Percentiles rank a stretch among this genome's conserved stretches.
These are phyloP conservation scores for Rhodotorula sp. DNA, from an alignment of 1,284 basidiomycete genomes.

Conservation along the genomic window DNA sequence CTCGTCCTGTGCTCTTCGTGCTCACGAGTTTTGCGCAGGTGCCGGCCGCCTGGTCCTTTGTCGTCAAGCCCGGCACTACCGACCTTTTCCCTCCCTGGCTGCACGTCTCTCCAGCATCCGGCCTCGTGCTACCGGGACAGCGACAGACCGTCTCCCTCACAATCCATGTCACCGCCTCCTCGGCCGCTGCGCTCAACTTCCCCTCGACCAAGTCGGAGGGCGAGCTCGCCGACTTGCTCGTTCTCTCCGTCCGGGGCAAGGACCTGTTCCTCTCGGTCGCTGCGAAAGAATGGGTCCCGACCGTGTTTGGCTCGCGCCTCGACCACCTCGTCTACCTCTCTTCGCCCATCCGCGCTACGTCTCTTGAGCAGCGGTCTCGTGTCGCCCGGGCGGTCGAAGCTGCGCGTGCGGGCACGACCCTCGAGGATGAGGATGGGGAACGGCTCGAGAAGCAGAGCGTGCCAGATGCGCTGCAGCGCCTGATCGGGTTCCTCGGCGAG, in stretches of 20 bases:
- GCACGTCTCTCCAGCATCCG: slow-evolving; percentile 17
- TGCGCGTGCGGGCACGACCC: background rate
- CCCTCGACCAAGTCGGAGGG: background rate
- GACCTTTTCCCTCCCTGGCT: slow-evolving; percentile 31
- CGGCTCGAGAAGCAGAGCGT: slow-evolving; percentile 2
- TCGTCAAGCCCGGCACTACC: slow-evolving; percentile 7
- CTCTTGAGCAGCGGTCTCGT: background rate
- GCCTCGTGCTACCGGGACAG: slow-evolving; percentile 25
- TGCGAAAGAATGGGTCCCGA: slow-evolving; percentile 18
- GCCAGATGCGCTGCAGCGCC: slow-evolving; percentile 12
- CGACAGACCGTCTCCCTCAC: slow-evolving; percentile 22
- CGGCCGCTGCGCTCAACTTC: slow-evolving; percentile 22
- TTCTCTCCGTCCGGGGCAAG: slow-evolving; percentile 32
- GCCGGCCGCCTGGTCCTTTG: slow-evolving; percentile 32
- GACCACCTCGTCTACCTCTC: slow-evolving; percentile 13
- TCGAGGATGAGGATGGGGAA: background rate
- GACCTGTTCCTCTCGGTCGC: slow-evolving; percentile 38
- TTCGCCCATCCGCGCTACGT: slow-evolving; percentile 11
- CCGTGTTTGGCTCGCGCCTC: slow-evolving; percentile 30
- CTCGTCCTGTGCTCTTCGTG: background rate
- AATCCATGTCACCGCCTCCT: background rate
- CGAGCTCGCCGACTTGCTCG: slow-evolving; percentile 29
- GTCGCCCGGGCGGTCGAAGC: background rate
- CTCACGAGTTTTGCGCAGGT: background rate
- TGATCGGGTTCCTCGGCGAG: slow-evolving; percentile 34